Percentiles rank a stretch among this genome's conserved stretches.
Evolutionary conservation across 23 red algal species (phyloP).

Genomic region (Agarophyton chilense): DNA sequence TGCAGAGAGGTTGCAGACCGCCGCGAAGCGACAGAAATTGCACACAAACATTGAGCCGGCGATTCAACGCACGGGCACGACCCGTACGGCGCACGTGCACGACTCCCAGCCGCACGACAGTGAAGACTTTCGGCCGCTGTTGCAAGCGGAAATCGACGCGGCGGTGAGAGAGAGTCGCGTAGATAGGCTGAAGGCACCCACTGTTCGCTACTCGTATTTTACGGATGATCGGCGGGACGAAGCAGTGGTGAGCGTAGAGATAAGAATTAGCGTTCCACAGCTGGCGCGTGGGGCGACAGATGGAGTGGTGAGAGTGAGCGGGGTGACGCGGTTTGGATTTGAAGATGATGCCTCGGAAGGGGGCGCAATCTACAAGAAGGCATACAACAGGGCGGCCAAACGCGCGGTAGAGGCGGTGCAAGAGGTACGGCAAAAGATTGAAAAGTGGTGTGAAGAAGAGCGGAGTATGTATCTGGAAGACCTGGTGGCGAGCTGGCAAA

Average conservation of each 20-base stretch:
- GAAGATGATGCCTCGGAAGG: neutral
- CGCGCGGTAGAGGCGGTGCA: neutral
- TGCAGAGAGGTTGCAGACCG: neutral
- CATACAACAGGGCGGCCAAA: neutral
- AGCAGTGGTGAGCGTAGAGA: neutral
- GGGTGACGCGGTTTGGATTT: neutral
- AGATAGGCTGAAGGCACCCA: neutral
- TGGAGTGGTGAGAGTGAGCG: neutral
- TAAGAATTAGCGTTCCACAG: neutral
- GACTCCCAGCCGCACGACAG: neutral
- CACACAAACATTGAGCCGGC: neutral
- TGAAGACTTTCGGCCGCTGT: no score
- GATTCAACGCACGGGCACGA: neutral
- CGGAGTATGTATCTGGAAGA: neutral
- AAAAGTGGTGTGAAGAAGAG: neutral
- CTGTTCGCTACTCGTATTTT: neutral
- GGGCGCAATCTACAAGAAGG: neutral
- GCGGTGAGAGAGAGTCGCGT: neutral
- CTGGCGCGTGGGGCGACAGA: neutral
- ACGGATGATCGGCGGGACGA: neutral
- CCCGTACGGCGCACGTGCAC: neutral
- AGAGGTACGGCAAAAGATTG: neutral
- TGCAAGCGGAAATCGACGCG: neutral
- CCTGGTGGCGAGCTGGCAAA: neutral
- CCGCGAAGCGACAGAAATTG: neutral